phyloP scores from a whole-genome alignment of 2,329 filamentous ascomycete genomes.

The Cladophialophora bantiana region DNA sequence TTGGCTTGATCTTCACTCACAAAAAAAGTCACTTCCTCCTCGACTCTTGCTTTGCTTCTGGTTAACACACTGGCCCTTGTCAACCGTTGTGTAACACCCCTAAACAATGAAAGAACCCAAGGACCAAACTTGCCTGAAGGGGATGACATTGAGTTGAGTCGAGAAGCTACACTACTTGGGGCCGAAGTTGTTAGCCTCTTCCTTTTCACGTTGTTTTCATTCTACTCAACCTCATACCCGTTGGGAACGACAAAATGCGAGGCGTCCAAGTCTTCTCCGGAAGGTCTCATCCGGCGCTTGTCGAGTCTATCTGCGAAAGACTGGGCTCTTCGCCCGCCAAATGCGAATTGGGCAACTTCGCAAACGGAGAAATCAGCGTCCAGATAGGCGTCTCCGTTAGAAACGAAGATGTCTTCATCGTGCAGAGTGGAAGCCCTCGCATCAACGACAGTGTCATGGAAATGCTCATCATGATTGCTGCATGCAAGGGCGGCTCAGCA shows the following conservation, averaged over 20 bases:
- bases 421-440: slow-evolving; percentile 92
- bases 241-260: slow-evolving; percentile 58
- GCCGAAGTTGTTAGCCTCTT: neutral
- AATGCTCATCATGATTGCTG: slow-evolving; percentile 97
- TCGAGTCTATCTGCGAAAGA: slow-evolving; percentile 71
- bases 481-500: slow-evolving; percentile 96
- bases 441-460: slow-evolving; percentile 99
- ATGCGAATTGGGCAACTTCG: slow-evolving; percentile 70
- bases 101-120: slow-evolving; percentile 4
- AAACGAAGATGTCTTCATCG: slow-evolving; percentile 98
- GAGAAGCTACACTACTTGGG: neutral
- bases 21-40: slow-evolving; percentile 16
- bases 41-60: slow-evolving; percentile 7
- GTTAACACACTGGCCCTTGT: neutral
- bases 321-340: slow-evolving; percentile 66
- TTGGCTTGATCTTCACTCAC: neutral
- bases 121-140: neutral
- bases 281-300: slow-evolving; percentile 68
- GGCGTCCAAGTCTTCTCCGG: slow-evolving; percentile 73
- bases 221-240: neutral
- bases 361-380: slow-evolving; percentile 74
- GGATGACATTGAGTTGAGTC: neutral
- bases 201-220: neutral
- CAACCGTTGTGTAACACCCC: neutral
- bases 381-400: slow-evolving; percentile 76